Conservation (phyloP, 352 stramenopile genomes). For the Phytophthora lateralis region DNA sequence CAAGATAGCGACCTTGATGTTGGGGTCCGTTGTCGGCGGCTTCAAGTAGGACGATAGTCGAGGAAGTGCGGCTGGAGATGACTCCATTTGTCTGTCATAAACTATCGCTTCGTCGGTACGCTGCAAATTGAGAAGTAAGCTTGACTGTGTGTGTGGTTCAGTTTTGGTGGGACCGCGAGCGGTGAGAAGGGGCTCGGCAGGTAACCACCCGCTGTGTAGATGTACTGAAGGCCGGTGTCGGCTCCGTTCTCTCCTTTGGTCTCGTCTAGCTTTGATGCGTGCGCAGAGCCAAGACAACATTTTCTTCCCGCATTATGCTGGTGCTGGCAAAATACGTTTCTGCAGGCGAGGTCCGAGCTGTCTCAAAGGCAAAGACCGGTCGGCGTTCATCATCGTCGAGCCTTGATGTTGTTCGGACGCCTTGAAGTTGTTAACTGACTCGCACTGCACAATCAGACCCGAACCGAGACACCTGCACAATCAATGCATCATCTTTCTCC, state of each 20-base stretch:
- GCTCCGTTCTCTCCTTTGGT: constrained; percentile 6
- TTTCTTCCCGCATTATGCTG: constrained; percentile 7
- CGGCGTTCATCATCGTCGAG: constrained; percentile 12
- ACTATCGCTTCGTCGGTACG: neutral
- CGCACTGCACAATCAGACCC: neutral
- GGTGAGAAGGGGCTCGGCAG: constrained; percentile 16
- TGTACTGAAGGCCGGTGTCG: neutral
- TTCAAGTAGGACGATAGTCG: constrained; percentile 18
- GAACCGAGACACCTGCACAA: neutral
- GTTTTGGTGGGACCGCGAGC: constrained; percentile 3
- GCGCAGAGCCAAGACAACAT: neutral
- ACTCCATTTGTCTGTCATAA: constrained; percentile 12
- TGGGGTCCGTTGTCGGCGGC: neutral
- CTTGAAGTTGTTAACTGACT: constrained; percentile 20
- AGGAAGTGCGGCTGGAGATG: neutral
- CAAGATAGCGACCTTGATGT: constrained; percentile 13
- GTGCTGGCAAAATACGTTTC: constrained; percentile 11
- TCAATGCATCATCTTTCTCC: neutral
- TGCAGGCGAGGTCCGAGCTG: constrained; percentile 19
- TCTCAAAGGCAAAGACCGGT: constrained; percentile 18
- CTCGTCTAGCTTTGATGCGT: constrained; percentile 8
- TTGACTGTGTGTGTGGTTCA: constrained; percentile 4
- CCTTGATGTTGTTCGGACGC: constrained; percentile 5
- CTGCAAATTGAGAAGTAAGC: constrained; percentile 15
- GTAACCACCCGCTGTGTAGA: constrained; percentile 1